phyloP scores from a whole-genome alignment of 2,329 filamentous ascomycete species.

The Plenodomus lindquistii region DNA sequence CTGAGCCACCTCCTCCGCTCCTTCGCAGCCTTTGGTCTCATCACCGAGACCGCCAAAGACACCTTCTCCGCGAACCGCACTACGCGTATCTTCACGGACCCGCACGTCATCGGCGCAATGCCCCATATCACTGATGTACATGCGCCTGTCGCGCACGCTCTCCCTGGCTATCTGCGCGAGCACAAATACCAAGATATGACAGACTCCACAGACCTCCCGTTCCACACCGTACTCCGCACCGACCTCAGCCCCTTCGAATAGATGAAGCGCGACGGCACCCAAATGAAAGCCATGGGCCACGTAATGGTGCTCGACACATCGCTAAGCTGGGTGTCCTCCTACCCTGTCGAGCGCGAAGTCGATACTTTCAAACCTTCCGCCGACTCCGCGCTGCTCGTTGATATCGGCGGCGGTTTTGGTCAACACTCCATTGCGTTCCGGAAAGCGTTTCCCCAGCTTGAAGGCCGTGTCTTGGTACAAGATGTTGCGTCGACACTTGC shows the following conservation, averaged over 20 bases:
- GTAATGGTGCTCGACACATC: conserved; percentile 31
- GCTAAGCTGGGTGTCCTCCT: conserved; percentile 24
- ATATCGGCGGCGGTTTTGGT: conserved; percentile 40
- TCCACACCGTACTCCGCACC: conserved; percentile 31
- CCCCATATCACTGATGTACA: conserved; percentile 28
- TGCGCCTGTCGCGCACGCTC: conserved; percentile 20
- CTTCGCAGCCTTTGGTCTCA: conserved; percentile 35
- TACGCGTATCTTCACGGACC: conserved; percentile 32
- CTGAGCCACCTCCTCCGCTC: conserved; percentile 40
- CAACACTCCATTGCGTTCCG: conserved; percentile 29
- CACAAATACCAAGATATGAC: conserved; percentile 30
- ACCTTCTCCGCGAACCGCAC: conserved; percentile 33
- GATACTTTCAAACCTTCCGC: conserved; percentile 12
- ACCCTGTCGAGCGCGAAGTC: conserved; percentile 20
- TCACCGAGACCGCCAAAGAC: conserved; percentile 33
- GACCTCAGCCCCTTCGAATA: conserved; percentile 33
- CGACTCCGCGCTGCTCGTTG: conserved; percentile 30
- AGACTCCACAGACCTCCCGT: conserved; percentile 28
- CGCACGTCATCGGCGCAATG: conserved; percentile 30
- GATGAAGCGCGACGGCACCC: conserved; percentile 26
- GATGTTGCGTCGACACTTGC: conserved; percentile 30
- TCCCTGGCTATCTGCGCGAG: conserved; percentile 38
- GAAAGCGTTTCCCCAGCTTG: conserved; percentile 13
- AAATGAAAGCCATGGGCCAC: conserved; percentile 33
- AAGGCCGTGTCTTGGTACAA: conserved; percentile 29